phyloP scores from a whole-genome alignment of 192 early-diverging fungal genomes.

The Dispira simplex region DNA sequence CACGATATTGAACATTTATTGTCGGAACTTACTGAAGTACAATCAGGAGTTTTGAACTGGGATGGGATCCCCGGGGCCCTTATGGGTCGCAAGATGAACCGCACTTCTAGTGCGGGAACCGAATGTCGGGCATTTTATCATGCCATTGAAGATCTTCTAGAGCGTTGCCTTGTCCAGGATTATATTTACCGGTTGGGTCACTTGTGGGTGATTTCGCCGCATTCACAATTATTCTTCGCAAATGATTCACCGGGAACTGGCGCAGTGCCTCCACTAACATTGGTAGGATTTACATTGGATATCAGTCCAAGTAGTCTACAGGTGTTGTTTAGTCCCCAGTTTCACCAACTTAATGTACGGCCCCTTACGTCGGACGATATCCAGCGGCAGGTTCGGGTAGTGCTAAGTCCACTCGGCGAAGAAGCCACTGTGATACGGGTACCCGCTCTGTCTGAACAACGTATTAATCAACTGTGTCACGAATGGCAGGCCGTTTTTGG shows the following conservation, averaged over 20 bases:
- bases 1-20: no score
- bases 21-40: background rate
- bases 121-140: conserved; percentile 8
- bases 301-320: conserved; percentile 4
- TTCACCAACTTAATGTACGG: background rate
- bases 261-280: background rate
- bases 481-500: conserved; percentile 6
- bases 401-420: conserved; percentile 8
- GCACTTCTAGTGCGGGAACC: no score
- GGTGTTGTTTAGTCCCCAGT: background rate
- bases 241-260: background rate
- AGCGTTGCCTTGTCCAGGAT: background rate
- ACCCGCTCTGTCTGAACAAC: background rate
- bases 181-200: background rate
- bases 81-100: background rate
- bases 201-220: background rate
- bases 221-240: background rate
- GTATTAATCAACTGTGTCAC: background rate
- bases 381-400: background rate
- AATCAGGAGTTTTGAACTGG: conserved; percentile 9
- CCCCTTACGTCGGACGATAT: background rate
- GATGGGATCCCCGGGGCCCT: conserved; percentile 4
- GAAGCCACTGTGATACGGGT: background rate
- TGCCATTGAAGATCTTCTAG: background rate
- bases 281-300: background rate